Conservation (phyloP, 2,329 filamentous ascomycete genomes). For the Pestalotiopsis sp. region DNA sequence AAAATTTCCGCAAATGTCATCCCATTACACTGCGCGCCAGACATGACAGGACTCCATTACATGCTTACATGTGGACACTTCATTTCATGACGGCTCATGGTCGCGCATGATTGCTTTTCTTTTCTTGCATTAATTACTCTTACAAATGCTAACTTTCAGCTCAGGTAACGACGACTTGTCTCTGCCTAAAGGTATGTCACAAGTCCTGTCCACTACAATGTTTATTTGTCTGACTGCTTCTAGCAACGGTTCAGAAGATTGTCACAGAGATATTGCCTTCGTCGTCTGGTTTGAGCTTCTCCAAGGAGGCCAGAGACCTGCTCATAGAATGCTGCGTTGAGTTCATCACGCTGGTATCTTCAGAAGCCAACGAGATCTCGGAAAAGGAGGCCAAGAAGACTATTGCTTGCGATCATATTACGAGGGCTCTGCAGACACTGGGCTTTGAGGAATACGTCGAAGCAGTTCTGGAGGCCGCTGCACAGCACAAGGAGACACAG, state of each 20-base stretch:
- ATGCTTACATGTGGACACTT: too few species aligned
- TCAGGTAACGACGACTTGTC: conserved; percentile 66
- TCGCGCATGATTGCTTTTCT: not conserved
- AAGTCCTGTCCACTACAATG: not conserved
- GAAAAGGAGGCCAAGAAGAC: conserved; percentile 99
- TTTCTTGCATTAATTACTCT: not conserved
- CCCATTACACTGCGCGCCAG: too few species aligned
- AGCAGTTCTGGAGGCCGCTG: conserved; percentile 61
- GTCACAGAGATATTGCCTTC: conserved; percentile 89
- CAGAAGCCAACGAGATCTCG: conserved; percentile 97
- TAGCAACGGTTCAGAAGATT: conserved; percentile 78
- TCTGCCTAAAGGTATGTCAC: conserved; percentile 60
- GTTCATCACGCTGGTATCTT: conserved; percentile 98
- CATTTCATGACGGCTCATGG: too few species aligned
- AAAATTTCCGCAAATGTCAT: too few species aligned
- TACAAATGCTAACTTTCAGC: conserved; percentile 32
- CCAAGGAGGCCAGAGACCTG: conserved; percentile 92
- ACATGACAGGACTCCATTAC: too few species aligned
- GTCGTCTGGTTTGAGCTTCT: conserved; percentile 77
- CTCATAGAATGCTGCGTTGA: conserved; percentile 99
- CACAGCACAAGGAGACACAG: conserved; percentile 81
- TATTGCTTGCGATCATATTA: conserved; percentile 97
- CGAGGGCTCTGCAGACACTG: conserved; percentile 87
- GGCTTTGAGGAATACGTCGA: conserved; percentile 92
- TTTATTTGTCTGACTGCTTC: not conserved